Evolutionary conservation across 2,329 filamentous ascomycete genomes (phyloP).

Genomic region (Apiospora hydei): DNA sequence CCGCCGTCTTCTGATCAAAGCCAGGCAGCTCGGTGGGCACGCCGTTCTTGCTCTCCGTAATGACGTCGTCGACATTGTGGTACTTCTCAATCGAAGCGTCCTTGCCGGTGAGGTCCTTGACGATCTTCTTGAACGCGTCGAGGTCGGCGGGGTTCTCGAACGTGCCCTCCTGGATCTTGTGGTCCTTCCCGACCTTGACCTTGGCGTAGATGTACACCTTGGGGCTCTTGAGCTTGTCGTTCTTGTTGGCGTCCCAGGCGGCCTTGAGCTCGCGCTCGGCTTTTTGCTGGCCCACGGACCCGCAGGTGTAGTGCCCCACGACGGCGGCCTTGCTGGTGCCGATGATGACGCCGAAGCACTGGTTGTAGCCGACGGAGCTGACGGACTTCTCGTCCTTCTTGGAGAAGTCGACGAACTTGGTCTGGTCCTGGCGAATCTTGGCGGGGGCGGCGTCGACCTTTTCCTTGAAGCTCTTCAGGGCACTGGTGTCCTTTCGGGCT

Average conservation of each 20-base stretch:
- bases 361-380: slow-evolving; percentile 3
- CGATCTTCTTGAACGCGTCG: neutral
- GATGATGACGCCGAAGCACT: slow-evolving; percentile 1
- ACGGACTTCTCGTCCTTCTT: neutral
- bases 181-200: neutral
- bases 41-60: neutral
- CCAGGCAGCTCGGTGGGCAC: neutral
- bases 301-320: neutral
- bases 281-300: neutral
- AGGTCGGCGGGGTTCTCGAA: neutral
- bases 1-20: neutral
- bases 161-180: neutral
- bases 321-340: neutral
- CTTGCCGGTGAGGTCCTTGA: neutral
- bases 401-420: neutral
- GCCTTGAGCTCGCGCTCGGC: neutral
- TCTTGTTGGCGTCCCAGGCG: neutral
- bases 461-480: neutral
- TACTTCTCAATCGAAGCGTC: neutral
- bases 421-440: neutral
- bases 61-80: neutral
- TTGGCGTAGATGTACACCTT: slow-evolving; percentile 11
- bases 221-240: slow-evolving; percentile 14
- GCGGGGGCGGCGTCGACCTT: neutral
- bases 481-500: neutral